Evolutionary conservation across 73 alveolate species (phyloP), one percentile per base, ranked within the genome.

Genomic region (Symbiodinium pilosum): DNA sequence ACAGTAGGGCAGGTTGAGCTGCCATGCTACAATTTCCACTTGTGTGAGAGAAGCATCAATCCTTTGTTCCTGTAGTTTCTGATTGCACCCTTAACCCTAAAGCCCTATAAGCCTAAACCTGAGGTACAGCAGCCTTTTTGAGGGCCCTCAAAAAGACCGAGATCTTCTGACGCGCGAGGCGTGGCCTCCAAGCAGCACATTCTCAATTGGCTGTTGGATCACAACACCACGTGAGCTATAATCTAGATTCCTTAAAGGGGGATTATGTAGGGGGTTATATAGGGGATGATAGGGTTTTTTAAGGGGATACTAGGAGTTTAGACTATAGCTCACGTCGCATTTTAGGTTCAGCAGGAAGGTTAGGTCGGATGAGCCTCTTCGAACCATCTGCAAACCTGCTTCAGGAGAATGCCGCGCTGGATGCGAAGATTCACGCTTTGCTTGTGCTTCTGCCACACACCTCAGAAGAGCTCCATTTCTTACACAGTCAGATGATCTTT

Each of bases 101-200:
- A n/a, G n/a, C n/a, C 42, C 54, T 86, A 47, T 56, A 34, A 86
- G 52, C 94, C 36, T 52, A 36, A 52, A 43, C 84, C 59, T 34
- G 5, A 64, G 81, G 43, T 87, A 32, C 94, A 59, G 68, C 94
- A 81, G 73, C 42, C 94, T 87, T 42, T 87, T 87, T 28, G 94
- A 56, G 64, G 94, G 94, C 34, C 42, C 94, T 36, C 42, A 39
- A 43, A 54, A 43, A 87, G 94, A 87, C 73, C 94, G 94, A 28
- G 94, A 87, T 24, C 68, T 87, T 30, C 24, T 87, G 39, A 87
- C 94, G 42, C 69, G 73, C 75, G 94, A 87, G 94, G 94, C 24
- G 87, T 43, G n/a, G n/a, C n/a, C n/a, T n/a, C n/a, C n/a, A n/a
- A n/a, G n/a, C n/a, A n/a, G n/a, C n/a, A n/a, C n/a, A n/a, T n/a